Evolutionary conservation across 441 rosid genomes (phyloP).

Genomic region (Brassica balearica): DNA sequence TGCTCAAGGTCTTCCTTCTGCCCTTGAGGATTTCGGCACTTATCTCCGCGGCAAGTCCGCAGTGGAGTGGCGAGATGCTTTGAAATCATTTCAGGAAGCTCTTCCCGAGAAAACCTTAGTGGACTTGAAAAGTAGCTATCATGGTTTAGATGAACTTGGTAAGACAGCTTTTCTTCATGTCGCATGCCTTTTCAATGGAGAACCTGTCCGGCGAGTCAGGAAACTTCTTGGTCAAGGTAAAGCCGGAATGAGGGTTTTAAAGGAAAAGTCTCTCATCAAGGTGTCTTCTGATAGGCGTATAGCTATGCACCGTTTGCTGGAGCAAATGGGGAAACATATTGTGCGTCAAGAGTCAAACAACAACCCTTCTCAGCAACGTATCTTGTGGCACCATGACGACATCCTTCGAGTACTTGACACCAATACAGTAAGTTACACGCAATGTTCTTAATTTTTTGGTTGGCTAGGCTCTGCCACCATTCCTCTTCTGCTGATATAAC

Average conservation of each 20-base stretch:
- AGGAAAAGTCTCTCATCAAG: constrained; percentile 32
- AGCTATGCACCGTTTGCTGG: constrained; percentile 45
- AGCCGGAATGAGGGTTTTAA: not conserved
- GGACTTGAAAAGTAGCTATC: constrained; percentile 35
- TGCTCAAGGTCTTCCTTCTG: constrained; percentile 44
- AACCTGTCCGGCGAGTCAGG: not conserved
- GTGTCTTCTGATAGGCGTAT: not conserved
- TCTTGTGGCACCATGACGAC: not conserved
- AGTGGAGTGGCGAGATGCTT: constrained; percentile 21
- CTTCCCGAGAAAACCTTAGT: not conserved
- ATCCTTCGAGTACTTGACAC: not conserved
- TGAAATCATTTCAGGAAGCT: not conserved
- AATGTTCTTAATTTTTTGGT: too few species aligned
- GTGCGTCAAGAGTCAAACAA: constrained; percentile 1
- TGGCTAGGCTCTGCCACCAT: too few species aligned
- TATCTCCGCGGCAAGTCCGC: constrained; percentile 8
- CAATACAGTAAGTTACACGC: not conserved
- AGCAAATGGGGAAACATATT: constrained; percentile 37
- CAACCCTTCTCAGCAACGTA: not conserved
- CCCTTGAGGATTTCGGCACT: constrained; percentile 32
- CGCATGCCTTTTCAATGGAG: constrained; percentile 38
- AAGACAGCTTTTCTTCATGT: constrained; percentile 37
- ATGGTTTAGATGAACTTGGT: constrained; percentile 27
- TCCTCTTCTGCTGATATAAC: too few species aligned
- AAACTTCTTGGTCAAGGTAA: not conserved